Evolutionary conservation across 257 asterid species (phyloP).

Genomic region (Fraxinus americana): DNA sequence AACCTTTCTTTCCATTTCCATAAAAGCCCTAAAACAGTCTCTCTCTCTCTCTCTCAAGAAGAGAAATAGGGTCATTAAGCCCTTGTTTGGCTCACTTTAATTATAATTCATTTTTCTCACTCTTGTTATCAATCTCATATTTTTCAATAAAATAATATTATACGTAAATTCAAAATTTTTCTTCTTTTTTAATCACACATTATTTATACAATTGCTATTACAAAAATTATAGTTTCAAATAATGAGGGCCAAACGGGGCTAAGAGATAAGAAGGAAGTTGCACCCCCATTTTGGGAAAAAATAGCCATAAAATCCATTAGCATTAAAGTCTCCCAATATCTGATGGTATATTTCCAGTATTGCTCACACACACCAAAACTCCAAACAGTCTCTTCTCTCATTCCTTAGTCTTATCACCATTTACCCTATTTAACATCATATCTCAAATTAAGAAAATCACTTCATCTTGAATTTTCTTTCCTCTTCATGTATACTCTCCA

Average conservation of each 20-base stretch:
- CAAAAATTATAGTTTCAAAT: too few species aligned
- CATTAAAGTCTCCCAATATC: constrained; percentile 22
- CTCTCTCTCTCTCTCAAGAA: constrained; percentile 30
- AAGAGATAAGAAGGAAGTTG: constrained; percentile 22
- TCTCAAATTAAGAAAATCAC: constrained; percentile 40
- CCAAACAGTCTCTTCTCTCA: constrained; percentile 3
- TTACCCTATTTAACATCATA: constrained; percentile 30
- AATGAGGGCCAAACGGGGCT: too few species aligned
- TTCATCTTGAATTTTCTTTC: constrained; percentile 23
- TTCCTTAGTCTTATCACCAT: constrained; percentile 20
- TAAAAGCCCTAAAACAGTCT: constrained; percentile 44
- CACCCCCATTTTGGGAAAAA: constrained; percentile 49
- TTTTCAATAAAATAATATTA: too few species aligned
- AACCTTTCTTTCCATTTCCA: constrained; percentile 48
- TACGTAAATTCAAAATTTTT: too few species aligned
- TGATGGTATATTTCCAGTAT: constrained; percentile 29
- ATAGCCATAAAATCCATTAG: constrained; percentile 36
- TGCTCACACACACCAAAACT: constrained; percentile 32
- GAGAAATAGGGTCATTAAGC: constrained; percentile 22
- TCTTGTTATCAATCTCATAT: too few species aligned
- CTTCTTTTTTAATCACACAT: too few species aligned
- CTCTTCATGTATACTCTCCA: neutral
- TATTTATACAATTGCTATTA: too few species aligned
- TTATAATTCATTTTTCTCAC: too few species aligned
- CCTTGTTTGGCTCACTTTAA: too few species aligned